Evolutionary conservation across 306 rosid genomes (phyloP).

Genomic region (Citrullus colocynthis): DNA sequence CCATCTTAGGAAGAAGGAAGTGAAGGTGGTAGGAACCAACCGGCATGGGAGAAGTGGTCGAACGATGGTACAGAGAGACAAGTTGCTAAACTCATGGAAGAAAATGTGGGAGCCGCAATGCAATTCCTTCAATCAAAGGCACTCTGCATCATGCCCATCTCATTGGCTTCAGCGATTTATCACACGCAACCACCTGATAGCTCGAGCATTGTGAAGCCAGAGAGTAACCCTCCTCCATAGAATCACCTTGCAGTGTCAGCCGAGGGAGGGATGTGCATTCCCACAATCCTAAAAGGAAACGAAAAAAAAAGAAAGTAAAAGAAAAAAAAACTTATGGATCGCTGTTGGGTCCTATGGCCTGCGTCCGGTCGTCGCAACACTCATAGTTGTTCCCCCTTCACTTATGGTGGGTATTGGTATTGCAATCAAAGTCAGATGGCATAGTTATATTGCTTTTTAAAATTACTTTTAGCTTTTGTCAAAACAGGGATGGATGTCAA

Average conservation of each 20-base stretch:
- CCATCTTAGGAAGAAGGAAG: conserved; percentile 55
- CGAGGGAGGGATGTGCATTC: conserved; percentile 13
- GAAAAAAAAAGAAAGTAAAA: neutral
- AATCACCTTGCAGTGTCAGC: conserved; percentile 10
- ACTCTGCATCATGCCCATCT: conserved; percentile 90
- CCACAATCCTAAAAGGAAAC: conserved; percentile 11
- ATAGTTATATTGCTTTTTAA: conserved; percentile 31
- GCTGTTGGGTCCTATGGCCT: conserved; percentile 30
- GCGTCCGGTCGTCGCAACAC: conserved; percentile 32
- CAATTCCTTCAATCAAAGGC: conserved; percentile 92
- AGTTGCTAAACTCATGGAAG: conserved; percentile 93
- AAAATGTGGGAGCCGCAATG: conserved; percentile 90
- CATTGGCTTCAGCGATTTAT: conserved; percentile 84
- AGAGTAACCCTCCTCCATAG: conserved; percentile 65
- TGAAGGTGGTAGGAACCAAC: conserved; percentile 80
- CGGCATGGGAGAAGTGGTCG: conserved; percentile 94
- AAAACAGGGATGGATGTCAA: conserved; percentile 51
- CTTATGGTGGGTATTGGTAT: conserved; percentile 20
- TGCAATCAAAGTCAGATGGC: conserved; percentile 94
- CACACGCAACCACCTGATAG: conserved; percentile 76
- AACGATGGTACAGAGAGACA: conserved; percentile 82
- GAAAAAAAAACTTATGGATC: conserved; percentile 14
- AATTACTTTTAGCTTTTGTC: conserved; percentile 43
- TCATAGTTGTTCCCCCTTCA: conserved; percentile 32
- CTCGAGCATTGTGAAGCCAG: conserved; percentile 67